These are phyloP conservation scores for Ustilago sp. DNA, from an alignment of 1,284 basidiomycete genomes.

Conservation along the genomic window DNA sequence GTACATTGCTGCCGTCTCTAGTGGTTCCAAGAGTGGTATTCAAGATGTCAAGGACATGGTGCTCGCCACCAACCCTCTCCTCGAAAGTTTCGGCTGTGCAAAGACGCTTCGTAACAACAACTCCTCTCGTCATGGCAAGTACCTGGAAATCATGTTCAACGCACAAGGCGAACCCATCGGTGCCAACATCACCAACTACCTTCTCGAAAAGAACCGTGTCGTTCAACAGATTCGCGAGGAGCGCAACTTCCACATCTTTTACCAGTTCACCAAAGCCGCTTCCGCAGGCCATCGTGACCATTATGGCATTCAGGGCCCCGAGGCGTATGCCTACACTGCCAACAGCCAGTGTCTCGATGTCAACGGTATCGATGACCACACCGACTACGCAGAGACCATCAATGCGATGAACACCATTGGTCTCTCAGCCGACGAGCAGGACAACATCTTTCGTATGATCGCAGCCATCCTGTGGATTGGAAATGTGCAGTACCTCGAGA, in stretches of 20 bases:
- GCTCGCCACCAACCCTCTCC: conserved; percentile 95
- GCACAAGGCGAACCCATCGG: conserved; percentile 90
- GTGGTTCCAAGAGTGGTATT: conserved; percentile 77
- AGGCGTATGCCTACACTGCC: conserved; percentile 93
- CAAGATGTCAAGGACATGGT: conserved; percentile 99
- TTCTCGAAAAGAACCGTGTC: conserved; percentile 94
- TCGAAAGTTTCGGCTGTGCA: conserved; percentile 98
- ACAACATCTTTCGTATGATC: conserved; percentile 92
- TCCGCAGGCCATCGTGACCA: conserved; percentile 88
- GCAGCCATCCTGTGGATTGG: conserved; percentile 95
- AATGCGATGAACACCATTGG: conserved; percentile 95
- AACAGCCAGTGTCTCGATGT: conserved; percentile 92
- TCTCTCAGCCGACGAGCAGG: conserved; percentile 84
- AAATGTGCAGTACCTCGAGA: conserved; percentile 81
- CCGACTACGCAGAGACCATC: conserved; percentile 90
- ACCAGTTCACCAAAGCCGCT: conserved; percentile 98
- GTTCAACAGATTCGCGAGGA: conserved; percentile 97
- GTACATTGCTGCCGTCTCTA: conserved; percentile 97
- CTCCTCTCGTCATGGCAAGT: conserved; percentile 98
- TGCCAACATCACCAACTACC: conserved; percentile 97
- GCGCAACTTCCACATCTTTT: conserved; percentile 99
- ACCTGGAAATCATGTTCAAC: conserved; percentile 99
- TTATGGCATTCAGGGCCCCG: conserved; percentile 96
- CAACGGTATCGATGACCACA: conserved; percentile 86
- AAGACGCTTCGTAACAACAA: conserved; percentile 99